Base-by-base conservation (phyloP, 345 rosid species). In the Lagerstroemia speciosa region DNA sequence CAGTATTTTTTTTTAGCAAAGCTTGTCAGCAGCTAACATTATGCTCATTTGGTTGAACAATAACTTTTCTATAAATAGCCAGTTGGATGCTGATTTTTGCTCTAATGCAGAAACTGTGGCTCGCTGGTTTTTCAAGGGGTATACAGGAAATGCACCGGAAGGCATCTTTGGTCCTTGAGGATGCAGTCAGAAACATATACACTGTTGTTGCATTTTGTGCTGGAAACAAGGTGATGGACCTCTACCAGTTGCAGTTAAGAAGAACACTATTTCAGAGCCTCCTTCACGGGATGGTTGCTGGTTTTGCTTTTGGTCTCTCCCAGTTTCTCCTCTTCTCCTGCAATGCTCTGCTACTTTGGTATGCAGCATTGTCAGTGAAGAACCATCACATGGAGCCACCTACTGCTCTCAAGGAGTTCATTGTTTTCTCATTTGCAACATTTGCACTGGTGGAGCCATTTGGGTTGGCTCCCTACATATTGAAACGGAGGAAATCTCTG, bases 181-280 rank as follows among this genome's bases (percentile, higher is more conserved):
- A 95, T 83, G 96, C 99, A 58, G 99, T 95, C 62, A 88, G 98
- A 75, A 95, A 95, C 79, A 95, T 95, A 65, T 94, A 94, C 75
- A 94, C 99, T 3, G 99, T 95, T n/a, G 99, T 95, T 63, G 96
- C 99, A 67, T 95, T 92, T 79, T 95, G 99, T 83, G 97, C 98
- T 65, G 99, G 98, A 69, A 90, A 88, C 82, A 92, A 95, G 84
- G 96, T 95, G 64, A 95, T 95, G 99, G 99, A 95, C 78, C 93
- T 95, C 72, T 95, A 95, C 72, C 84, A 92, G 72, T 74, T 84
- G 70, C 99, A 95, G 69, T 85, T 95, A 74, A 78, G 84, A 78
- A 86, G 82, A 73, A 95, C 92, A 81, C 83, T 92, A 73, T 82
- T 64, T 73, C 85, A 92, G 87, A 95, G 99, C 79, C 86, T 92